Evolutionary conservation across 179 eudicot genomes (phyloP), one percentile per base, ranked within the genome.

Genomic region (Beta corolliflora): DNA sequence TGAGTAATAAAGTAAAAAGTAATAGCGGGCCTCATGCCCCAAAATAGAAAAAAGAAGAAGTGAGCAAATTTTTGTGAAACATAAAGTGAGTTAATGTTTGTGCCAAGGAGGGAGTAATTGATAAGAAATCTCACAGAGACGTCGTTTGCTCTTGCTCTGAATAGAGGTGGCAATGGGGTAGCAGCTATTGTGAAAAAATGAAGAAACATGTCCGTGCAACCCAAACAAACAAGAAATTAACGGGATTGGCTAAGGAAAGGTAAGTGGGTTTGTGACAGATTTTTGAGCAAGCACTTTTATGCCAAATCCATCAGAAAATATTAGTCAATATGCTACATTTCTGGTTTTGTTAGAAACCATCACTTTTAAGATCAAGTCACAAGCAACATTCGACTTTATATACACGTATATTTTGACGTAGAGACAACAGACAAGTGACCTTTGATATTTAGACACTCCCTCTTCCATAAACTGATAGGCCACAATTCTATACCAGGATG

Each of bases 271-370:
- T 9, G 64, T 3, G 21, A 16, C 50, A 15, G 18, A 52, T 1
- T 36, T 41, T 68, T 64, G 68, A 64, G 36, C 52, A 41, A 14
- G 4, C 52, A 36, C 21, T 44, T 41, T 18, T 19, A 68, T 0
- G 52, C 44, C 69, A 65, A 9, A 8, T n/a, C n/a, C n/a, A n/a
- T n/a, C n/a, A n/a, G n/a, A n/a, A n/a, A n/a, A n/a, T n/a, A 63
- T 63, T 25, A 7, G 31, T 63, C 10, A 1, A 63, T 25, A 63
- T 2, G 67, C 67, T 60, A 88, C 94, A 66, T 23, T 67, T 14
- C 91, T 55, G 41, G 94, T 60, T 60, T 60, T 7, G 1, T 5
- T 12, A 21, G 36, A 63, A 63, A 63, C 2, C 36, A 63, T n/a
- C 31, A n/a, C 31, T 7, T 63, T 63, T 8, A 63, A n/a, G 67